Evolutionary conservation across 371 early-diverging fungal genomes (phyloP).

Genomic region (Mortierella sp.): DNA sequence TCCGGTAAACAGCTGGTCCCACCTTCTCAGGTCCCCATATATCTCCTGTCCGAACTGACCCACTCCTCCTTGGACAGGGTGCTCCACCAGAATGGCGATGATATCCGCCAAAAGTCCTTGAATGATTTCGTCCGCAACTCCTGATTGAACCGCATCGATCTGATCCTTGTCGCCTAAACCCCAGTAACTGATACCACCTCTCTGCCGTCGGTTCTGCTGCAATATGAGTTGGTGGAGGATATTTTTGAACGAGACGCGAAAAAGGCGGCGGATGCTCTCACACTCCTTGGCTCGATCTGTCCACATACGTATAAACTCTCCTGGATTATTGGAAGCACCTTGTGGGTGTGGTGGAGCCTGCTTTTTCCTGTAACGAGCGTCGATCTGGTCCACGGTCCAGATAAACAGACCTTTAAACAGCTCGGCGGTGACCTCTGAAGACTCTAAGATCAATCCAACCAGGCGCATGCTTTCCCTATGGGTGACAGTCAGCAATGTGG

Average conservation of each 20-base stretch:
- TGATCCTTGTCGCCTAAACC: neutral
- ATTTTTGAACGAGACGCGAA: conserved; percentile 12
- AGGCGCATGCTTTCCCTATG: conserved; percentile 18
- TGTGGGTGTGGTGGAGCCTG: neutral
- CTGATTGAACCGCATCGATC: neutral
- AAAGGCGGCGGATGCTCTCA: conserved; percentile 15
- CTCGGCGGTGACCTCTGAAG: conserved; percentile 8
- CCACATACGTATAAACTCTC: conserved; percentile 9
- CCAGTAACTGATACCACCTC: neutral
- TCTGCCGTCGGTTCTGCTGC: neutral
- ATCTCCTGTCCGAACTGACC: neutral
- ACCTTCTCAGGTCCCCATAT: conserved; percentile 5
- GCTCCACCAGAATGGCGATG: neutral
- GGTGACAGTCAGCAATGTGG: conserved; percentile 13
- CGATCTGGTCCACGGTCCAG: conserved; percentile 25
- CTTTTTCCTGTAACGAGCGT: neutral
- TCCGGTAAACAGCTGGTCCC: conserved; percentile 2
- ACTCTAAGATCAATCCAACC: conserved; percentile 16
- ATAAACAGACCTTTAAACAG: conserved; percentile 19
- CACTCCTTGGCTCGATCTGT: conserved; percentile 2
- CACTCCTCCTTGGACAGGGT: neutral
- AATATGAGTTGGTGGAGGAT: conserved; percentile 23
- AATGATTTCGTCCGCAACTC: conserved; percentile 10
- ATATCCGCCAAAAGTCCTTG: conserved; percentile 8
- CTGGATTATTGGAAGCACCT: neutral